Evolutionary conservation across 2,329 filamentous ascomycete genomes (phyloP).

Genomic region (Xylaria sp.): DNA sequence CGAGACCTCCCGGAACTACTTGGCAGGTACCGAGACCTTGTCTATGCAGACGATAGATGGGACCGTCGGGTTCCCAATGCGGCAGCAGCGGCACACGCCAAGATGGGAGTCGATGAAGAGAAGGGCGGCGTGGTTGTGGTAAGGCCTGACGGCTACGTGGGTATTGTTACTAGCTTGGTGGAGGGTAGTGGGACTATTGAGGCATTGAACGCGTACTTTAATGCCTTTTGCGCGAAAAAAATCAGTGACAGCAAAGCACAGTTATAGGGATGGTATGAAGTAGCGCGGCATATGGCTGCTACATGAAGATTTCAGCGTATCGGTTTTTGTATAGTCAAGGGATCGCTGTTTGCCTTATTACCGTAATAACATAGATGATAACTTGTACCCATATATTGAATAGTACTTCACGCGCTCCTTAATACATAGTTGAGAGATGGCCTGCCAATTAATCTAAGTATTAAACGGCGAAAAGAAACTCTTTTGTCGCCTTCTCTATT

Average conservation of each 20-base stretch:
- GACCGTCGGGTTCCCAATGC: slow-evolving; percentile 76
- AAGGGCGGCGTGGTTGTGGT: slow-evolving; percentile 84
- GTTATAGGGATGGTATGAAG: slow-evolving; percentile 45
- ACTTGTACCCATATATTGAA: neutral
- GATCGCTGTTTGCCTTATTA: neutral
- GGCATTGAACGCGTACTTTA: slow-evolving; percentile 85
- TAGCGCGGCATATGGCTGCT: neutral
- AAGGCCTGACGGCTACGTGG: slow-evolving; percentile 87
- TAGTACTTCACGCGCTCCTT: too few relatives aligned
- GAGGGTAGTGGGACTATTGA: slow-evolving; percentile 84
- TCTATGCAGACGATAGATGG: slow-evolving; percentile 87
- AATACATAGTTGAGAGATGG: too few relatives aligned
- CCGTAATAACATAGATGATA: neutral
- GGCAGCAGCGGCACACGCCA: slow-evolving; percentile 80
- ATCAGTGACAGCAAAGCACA: slow-evolving; percentile 55
- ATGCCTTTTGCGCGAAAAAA: slow-evolving; percentile 73
- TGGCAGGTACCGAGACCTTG: slow-evolving; percentile 79
- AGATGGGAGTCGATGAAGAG: slow-evolving; percentile 82
- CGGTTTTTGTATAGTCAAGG: neutral
- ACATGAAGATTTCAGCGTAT: neutral
- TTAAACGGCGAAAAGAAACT: too few relatives aligned
- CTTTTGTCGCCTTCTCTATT: too few relatives aligned
- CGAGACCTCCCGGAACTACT: slow-evolving; percentile 76
- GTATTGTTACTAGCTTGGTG: slow-evolving; percentile 75
- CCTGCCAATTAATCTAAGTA: too few relatives aligned